These are phyloP conservation scores for Harringtonia lauricola DNA, from an alignment of 2,329 filamentous ascomycete species.

Conservation along the genomic window DNA sequence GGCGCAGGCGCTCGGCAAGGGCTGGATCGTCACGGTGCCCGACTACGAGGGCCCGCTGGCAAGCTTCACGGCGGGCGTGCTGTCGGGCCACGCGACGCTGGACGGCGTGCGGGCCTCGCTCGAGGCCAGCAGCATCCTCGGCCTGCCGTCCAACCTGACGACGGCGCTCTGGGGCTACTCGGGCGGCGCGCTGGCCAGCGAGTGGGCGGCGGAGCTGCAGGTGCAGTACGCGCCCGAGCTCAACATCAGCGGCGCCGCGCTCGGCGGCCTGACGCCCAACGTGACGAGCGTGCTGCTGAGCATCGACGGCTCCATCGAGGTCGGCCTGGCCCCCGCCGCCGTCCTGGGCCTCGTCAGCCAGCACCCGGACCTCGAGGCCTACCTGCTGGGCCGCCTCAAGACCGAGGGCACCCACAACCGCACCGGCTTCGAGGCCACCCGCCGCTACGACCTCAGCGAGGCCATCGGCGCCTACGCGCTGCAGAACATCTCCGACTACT, in stretches of 20 bases:
- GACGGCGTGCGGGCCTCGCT: slow-evolving; percentile 29
- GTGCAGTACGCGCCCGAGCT: slow-evolving; percentile 36
- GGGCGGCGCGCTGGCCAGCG: slow-evolving; percentile 37
- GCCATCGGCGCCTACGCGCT: slow-evolving; percentile 18
- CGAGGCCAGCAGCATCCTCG: slow-evolving; percentile 8
- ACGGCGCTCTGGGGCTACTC: slow-evolving; percentile 40
- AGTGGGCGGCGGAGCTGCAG: slow-evolving; percentile 38
- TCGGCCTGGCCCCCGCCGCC: slow-evolving; percentile 25
- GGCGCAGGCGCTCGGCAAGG: slow-evolving; percentile 23
- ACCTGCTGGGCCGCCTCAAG: slow-evolving; percentile 17
- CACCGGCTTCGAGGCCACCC: slow-evolving; percentile 21
- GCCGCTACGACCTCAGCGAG: slow-evolving; percentile 16
- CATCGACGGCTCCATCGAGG: slow-evolving; percentile 19
- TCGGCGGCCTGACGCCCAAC: slow-evolving; percentile 34
- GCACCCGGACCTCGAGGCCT: slow-evolving; percentile 18
- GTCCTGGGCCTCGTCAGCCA: slow-evolving; percentile 23
- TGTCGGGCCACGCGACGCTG: slow-evolving; percentile 30
- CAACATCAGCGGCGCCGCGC: slow-evolving; percentile 28
- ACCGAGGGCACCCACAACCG: slow-evolving; percentile 19
- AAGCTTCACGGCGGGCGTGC: slow-evolving; percentile 28
- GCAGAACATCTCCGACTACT: slow-evolving; percentile 28
- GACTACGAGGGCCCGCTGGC: slow-evolving; percentile 32
- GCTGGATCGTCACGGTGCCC: slow-evolving; percentile 32
- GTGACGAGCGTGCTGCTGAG: slow-evolving; percentile 22
- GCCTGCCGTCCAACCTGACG: neutral